Evolutionary conservation across 768 basidiomycete species (phyloP).

Genomic region (Tricholomella constricta): DNA sequence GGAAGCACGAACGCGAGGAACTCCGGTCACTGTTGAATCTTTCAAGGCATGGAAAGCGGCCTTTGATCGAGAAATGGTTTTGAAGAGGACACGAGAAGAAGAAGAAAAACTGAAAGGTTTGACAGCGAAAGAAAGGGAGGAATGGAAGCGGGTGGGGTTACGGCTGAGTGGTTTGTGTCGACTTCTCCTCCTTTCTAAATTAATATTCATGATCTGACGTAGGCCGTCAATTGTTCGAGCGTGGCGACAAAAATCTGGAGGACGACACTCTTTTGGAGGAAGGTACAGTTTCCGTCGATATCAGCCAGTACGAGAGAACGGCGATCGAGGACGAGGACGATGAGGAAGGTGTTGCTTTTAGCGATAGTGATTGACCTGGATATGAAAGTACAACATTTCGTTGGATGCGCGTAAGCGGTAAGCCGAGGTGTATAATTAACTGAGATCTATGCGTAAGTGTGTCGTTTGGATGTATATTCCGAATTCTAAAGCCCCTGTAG

Average conservation of each 20-base stretch:
- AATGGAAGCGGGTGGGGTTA: slow-evolving; percentile 62
- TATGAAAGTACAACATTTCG: background rate
- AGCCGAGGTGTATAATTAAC: background rate
- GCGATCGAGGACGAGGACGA: slow-evolving; percentile 65
- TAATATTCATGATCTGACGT: background rate
- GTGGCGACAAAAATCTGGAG: slow-evolving; percentile 66
- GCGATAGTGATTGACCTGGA: slow-evolving; percentile 75
- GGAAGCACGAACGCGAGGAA: slow-evolving; percentile 85
- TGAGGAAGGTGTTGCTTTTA: slow-evolving; percentile 71
- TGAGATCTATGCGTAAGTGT: background rate
- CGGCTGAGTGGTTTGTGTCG: slow-evolving; percentile 65
- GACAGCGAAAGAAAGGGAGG: slow-evolving; percentile 83
- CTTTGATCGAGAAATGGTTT: slow-evolving; percentile 71
- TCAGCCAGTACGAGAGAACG: slow-evolving; percentile 84
- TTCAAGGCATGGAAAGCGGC: slow-evolving; percentile 83
- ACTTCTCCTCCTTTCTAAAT: background rate
- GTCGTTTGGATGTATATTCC: background rate
- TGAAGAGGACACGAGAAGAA: slow-evolving; percentile 66
- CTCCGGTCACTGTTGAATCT: slow-evolving; percentile 81
- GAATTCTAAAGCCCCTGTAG: slow-evolving; percentile 55
- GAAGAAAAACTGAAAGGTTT: slow-evolving; percentile 71
- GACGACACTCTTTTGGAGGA: slow-evolving; percentile 86
- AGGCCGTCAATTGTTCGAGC: slow-evolving; percentile 95
- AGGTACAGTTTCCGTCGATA: slow-evolving; percentile 82
- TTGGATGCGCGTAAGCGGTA: background rate